Evolutionary conservation across 2,329 filamentous ascomycete genomes (phyloP), one percentile per base, ranked within the genome.

Genomic region (Alternaria atra): DNA sequence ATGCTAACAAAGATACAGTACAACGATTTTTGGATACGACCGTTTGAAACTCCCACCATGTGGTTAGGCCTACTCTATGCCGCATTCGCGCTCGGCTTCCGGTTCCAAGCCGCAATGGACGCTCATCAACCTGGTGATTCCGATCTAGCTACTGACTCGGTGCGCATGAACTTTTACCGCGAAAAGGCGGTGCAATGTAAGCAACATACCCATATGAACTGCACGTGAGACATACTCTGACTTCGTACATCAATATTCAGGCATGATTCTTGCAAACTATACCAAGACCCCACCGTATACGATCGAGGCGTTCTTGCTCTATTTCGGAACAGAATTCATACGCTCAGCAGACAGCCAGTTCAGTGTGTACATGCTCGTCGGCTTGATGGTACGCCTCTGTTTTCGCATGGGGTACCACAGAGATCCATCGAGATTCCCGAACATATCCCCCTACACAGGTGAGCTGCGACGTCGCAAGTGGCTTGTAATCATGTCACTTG

Each of bases 401-500:
- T 73, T 78, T 37, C 75, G 77, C 3, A 80, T 80, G 78, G 81
- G 80, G 3, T 80, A 81, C 56, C 81, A 82, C 52, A 75, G 80
- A n/a, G 80, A 82, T 27, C 74, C 77, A 2, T 70, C 72, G 2
- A 71, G 75, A 13, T 77, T 79, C 53, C 48, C 71, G 3, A 73
- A 77, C 10, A 75, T 82, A 9, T 82, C 83, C 0, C 82, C 84
- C 0, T 90, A 86, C 61, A 82, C 87, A 62, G 83, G 83, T 2
- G 86, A 90, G 73, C 84, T 89, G 80, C 83, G 88, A 27, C 82
- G 88, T 4, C 83, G 88, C 7, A 71, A 89, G 0, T 90, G 87
- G 85, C 84, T 85, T 72, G 85, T 89, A 66, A 60, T 82, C 30
- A 62, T 77, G 42, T 74, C 78, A 10, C 53, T 80, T 6, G 81